phyloP scores from a whole-genome alignment of 306 rosid species.

The Cyclanthera cordifolia region DNA sequence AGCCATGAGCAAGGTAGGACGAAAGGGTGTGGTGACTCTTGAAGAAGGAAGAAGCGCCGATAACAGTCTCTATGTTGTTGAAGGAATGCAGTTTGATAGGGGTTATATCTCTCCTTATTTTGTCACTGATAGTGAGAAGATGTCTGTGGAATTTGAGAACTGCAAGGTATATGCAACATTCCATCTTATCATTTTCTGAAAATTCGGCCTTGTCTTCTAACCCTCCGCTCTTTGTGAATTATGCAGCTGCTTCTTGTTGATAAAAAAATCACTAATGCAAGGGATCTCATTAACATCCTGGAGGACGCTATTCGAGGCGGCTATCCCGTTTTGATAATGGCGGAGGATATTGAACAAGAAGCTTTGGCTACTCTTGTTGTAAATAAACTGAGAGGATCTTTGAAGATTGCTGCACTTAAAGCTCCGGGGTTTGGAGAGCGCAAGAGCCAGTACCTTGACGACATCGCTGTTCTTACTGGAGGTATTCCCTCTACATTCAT shows the following conservation, averaged over 20 bases:
- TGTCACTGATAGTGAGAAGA: constrained; percentile 95
- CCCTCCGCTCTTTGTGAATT: neutral
- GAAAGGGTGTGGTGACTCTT: constrained; percentile 97
- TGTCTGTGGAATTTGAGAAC: constrained; percentile 89
- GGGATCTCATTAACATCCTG: constrained; percentile 76
- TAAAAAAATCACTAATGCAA: constrained; percentile 82
- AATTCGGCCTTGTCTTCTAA: neutral
- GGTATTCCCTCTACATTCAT: constrained; percentile 26
- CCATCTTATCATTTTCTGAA: neutral
- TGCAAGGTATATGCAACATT: constrained; percentile 49
- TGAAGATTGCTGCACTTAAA: constrained; percentile 94
- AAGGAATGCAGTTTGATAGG: constrained; percentile 99
- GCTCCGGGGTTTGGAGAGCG: constrained; percentile 99
- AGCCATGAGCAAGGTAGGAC: constrained; percentile 94
- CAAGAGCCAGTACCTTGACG: constrained; percentile 99
- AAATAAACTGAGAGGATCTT: constrained; percentile 88
- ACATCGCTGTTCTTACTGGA: constrained; percentile 90
- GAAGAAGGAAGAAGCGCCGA: constrained; percentile 99
- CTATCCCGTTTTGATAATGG: constrained; percentile 65
- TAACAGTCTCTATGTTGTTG: constrained; percentile 80
- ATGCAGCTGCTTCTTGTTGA: constrained; percentile 93
- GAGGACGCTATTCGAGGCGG: constrained; percentile 96
- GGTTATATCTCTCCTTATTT: constrained; percentile 96
- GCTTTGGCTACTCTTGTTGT: constrained; percentile 95
- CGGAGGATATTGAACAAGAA: constrained; percentile 97